phyloP scores from a whole-genome alignment of 2,329 filamentous ascomycete genomes.

The Colletotrichum aenigma region DNA sequence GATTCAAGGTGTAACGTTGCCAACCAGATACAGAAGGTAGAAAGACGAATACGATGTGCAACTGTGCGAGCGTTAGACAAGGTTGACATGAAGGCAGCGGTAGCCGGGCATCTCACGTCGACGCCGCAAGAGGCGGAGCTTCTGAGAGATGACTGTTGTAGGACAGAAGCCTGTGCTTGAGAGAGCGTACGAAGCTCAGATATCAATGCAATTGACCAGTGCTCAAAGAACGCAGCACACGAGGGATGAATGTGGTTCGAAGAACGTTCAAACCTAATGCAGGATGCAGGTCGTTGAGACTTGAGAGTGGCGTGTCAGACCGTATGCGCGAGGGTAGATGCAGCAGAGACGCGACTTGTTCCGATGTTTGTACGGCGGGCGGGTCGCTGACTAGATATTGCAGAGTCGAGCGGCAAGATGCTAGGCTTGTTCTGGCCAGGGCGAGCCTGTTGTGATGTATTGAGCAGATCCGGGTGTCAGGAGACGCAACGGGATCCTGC shows the following conservation, averaged over 20 bases:
- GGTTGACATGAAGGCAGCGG: neutral
- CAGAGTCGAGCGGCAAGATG: neutral
- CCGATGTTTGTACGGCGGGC: constrained; percentile 2
- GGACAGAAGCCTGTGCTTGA: neutral
- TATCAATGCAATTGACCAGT: neutral
- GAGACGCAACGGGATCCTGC: constrained; percentile 5
- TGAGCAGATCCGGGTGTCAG: neutral
- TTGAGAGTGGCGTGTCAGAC: constrained; percentile 8
- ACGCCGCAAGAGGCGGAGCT: neutral
- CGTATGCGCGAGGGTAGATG: constrained; percentile 13
- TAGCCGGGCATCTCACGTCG: neutral
- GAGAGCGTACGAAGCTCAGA: neutral
- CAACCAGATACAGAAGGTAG: neutral
- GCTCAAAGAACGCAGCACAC: neutral
- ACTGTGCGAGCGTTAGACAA: constrained; percentile 13
- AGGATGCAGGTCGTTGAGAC: neutral
- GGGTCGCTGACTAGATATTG: constrained; percentile 16
- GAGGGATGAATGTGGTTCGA: neutral
- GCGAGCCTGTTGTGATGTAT: neutral
- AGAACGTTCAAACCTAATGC: neutral
- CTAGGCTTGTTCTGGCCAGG: neutral
- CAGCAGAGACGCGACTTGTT: constrained; percentile 4
- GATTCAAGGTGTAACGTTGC: neutral
- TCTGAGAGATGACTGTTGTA: neutral
- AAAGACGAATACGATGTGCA: constrained; percentile 11